Percentiles rank a stretch among this genome's conserved stretches.
phyloP scores from a whole-genome alignment of 345 rosid species.

The Rhizophora apiculata region DNA sequence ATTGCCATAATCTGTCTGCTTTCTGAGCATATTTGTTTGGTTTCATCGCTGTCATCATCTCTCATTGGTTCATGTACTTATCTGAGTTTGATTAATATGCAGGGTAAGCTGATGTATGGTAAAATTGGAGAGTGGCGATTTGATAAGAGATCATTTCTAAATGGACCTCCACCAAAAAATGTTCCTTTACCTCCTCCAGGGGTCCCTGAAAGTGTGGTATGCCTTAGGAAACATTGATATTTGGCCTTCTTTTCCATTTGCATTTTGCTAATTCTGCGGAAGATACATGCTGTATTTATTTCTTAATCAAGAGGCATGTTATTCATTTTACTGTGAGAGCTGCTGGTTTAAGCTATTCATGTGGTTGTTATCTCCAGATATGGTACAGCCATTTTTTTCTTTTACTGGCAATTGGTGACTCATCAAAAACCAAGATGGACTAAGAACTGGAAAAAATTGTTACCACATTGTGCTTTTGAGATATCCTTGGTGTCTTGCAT shows the following conservation, averaged over 20 bases:
- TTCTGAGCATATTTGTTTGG: not conserved
- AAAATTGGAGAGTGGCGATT: conserved; percentile 90
- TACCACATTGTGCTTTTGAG: no score
- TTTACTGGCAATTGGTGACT: no score
- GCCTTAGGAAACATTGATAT: conserved; percentile 17
- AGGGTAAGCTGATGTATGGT: conserved; percentile 89
- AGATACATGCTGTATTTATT: not conserved
- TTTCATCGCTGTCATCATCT: not conserved
- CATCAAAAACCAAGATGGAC: no score
- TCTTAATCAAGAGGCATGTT: not conserved
- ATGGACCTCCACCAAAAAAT: conserved; percentile 70
- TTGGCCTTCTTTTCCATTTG: not conserved
- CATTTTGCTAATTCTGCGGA: not conserved
- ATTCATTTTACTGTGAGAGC: not conserved
- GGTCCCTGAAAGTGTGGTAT: conserved; percentile 95
- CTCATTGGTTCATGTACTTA: not conserved
- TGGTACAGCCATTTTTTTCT: no score
- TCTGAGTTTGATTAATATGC: conserved; percentile 2
- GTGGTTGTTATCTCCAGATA: no score
- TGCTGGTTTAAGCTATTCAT: not conserved
- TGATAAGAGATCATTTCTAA: conserved; percentile 81
- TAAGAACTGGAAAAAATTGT: no score
- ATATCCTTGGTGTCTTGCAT: no score
- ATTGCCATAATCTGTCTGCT: not conserved
- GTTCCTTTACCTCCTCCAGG: conserved; percentile 79